Evolutionary conservation across 257 asterid species (phyloP).

Genomic region (Solanum verrucosum): DNA sequence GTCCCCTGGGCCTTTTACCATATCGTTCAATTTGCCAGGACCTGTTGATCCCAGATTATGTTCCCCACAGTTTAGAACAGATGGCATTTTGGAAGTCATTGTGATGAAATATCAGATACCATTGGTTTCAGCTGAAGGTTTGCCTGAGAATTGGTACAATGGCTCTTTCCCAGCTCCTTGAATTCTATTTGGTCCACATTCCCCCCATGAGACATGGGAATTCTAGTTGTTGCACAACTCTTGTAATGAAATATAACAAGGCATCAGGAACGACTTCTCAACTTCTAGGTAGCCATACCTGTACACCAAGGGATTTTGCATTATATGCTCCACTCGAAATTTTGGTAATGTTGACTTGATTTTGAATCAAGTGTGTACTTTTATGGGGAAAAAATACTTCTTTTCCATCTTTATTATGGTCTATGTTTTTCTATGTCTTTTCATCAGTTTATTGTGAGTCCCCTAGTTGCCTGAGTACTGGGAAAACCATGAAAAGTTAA

Average conservation of each 20-base stretch:
- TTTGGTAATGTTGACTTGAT: not conserved
- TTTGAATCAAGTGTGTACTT: not conserved
- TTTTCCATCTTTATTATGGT: not conserved
- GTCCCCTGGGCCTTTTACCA: slow-evolving; percentile 38
- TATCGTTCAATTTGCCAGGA: slow-evolving; percentile 43
- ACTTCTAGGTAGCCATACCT: not conserved
- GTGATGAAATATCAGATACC: slow-evolving; percentile 23
- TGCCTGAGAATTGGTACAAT: slow-evolving; percentile 29
- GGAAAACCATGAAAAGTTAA: not conserved
- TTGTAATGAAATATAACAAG: not conserved
- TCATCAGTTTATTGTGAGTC: not conserved
- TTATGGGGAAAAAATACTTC: not conserved
- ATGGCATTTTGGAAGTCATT: slow-evolving; percentile 29
- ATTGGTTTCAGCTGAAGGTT: slow-evolving; percentile 18
- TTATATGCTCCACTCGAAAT: not conserved
- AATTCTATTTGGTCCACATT: not conserved
- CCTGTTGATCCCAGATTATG: slow-evolving; percentile 35
- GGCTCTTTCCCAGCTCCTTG: slow-evolving; percentile 11
- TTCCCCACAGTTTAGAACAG: slow-evolving; percentile 18
- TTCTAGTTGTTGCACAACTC: not conserved
- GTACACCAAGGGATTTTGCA: not conserved
- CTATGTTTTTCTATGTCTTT: not conserved
- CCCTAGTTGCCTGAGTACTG: not conserved
- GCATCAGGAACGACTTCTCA: not conserved
- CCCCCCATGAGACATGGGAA: not conserved